Evolutionary conservation across 106 monocot species (phyloP).

Genomic region (Alisma plantagoaquatica): DNA sequence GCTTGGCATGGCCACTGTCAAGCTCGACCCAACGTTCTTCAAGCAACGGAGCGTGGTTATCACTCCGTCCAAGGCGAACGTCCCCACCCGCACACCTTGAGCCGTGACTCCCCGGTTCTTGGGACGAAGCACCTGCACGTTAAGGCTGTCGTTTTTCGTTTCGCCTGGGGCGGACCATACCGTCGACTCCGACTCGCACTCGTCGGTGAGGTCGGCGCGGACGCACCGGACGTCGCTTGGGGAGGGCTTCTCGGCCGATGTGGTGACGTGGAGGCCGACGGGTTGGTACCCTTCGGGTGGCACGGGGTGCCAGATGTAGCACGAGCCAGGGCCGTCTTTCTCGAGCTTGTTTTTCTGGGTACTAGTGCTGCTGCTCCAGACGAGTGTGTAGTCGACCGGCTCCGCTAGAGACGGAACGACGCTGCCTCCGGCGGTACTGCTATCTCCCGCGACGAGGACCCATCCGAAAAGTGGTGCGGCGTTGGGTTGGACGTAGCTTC

Average conservation of each 20-base stretch:
- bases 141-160: slow-evolving; percentile 16
- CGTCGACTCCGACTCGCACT: slow-evolving; percentile 23
- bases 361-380: slow-evolving; percentile 55
- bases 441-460: slow-evolving; percentile 41
- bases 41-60: slow-evolving; percentile 18
- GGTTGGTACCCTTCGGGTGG: slow-evolving; percentile 58
- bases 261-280: slow-evolving; percentile 55
- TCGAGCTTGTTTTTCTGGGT: slow-evolving; percentile 7
- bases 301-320: slow-evolving; percentile 70
- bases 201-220: slow-evolving; percentile 46
- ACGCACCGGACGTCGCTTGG: slow-evolving; percentile 41
- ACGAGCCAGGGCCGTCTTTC: slow-evolving; percentile 31
- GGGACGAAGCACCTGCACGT: slow-evolving; percentile 24
- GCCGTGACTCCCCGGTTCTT: slow-evolving; percentile 13
- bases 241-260: slow-evolving; percentile 48
- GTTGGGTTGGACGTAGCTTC: slow-evolving; percentile 59
- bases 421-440: not conserved
- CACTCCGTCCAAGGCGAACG: slow-evolving; percentile 23
- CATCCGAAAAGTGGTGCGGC: slow-evolving; percentile 46
- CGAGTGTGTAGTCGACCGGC: slow-evolving; percentile 49
- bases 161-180: too few species aligned
- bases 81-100: slow-evolving; percentile 39
- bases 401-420: slow-evolving; percentile 30
- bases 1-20: slow-evolving; percentile 40
- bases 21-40: slow-evolving; percentile 23